Conservation (phyloP, 2,329 filamentous ascomycete species). For the Periglandula ipomoeae region DNA sequence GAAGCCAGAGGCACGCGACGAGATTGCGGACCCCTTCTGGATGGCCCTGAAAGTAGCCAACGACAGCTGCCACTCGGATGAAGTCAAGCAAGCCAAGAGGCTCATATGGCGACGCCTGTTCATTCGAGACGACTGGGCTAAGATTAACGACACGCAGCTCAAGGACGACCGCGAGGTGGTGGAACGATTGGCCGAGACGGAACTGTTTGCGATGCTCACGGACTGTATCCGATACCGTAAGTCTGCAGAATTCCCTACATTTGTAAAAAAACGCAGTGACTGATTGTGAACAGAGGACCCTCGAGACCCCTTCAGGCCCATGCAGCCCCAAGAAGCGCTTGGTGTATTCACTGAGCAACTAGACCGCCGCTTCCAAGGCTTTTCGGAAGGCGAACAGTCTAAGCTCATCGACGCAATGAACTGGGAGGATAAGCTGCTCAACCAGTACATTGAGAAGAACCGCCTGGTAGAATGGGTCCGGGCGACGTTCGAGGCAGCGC, state of each 20-base stretch:
- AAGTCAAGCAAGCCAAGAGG: conserved; percentile 47
- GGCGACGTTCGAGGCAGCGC: conserved; percentile 28
- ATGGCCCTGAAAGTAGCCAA: conserved; percentile 57
- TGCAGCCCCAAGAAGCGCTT: conserved; percentile 43
- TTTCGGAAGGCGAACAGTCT: conserved; percentile 54
- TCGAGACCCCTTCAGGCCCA: conserved; percentile 32
- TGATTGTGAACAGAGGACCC: conserved; percentile 30
- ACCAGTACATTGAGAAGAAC: conserved; percentile 55
- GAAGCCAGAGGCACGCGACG: conserved; percentile 36
- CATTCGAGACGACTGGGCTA: conserved; percentile 75
- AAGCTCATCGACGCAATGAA: conserved; percentile 64
- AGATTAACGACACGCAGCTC: conserved; percentile 66
- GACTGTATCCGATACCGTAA: conserved; percentile 58
- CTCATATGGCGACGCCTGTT: conserved; percentile 83
- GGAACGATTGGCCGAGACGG: conserved; percentile 52
- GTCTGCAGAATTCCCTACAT: conserved; percentile 15
- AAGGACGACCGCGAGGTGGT: conserved; percentile 63
- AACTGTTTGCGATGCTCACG: conserved; percentile 58
- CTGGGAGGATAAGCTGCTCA: conserved; percentile 59
- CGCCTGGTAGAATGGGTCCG: conserved; percentile 60
- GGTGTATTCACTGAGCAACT: conserved; percentile 54
- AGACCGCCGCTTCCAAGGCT: conserved; percentile 48
- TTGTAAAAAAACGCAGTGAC: conserved; percentile 10
- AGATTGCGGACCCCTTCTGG: conserved; percentile 62
- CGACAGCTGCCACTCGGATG: conserved; percentile 44